Evolutionary conservation across 2,329 filamentous ascomycete genomes (phyloP).

Genomic region (Alternaria triticimaculans): DNA sequence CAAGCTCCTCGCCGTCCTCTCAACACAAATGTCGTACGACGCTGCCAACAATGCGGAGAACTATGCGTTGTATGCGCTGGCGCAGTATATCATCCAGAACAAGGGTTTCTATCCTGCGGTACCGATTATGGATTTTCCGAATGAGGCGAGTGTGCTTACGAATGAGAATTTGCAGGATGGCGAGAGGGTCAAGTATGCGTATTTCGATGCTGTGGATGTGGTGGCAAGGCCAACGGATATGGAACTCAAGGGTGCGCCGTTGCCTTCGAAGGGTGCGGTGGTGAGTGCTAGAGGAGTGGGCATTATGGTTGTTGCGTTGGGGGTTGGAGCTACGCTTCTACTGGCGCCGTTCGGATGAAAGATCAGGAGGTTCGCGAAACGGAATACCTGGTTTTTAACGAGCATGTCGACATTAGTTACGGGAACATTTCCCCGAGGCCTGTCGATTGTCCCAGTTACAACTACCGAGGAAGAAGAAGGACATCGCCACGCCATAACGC

Average conservation of each 20-base stretch:
- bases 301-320: background rate
- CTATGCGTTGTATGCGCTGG: conserved; percentile 43
- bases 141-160: conserved; percentile 38
- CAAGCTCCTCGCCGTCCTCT: conserved; percentile 39
- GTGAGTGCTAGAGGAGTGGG: background rate
- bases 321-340: background rate
- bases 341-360: background rate
- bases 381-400: background rate
- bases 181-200: conserved; percentile 36
- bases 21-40: conserved; percentile 42
- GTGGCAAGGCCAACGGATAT: conserved; percentile 24
- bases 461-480: background rate
- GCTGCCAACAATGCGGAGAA: conserved; percentile 45
- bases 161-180: conserved; percentile 44
- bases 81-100: conserved; percentile 37
- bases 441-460: background rate
- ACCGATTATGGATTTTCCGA: conserved; percentile 41
- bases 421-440: background rate
- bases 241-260: conserved; percentile 25
- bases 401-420: background rate
- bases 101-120: conserved; percentile 40
- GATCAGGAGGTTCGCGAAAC: background rate
- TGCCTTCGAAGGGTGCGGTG: conserved; percentile 27
- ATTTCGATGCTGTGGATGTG: conserved; percentile 38
- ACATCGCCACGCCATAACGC: background rate